Evolutionary conservation across 148 eudicot genomes (phyloP), one percentile per base, ranked within the genome.

Genomic region (Simmondsia chinensis): DNA sequence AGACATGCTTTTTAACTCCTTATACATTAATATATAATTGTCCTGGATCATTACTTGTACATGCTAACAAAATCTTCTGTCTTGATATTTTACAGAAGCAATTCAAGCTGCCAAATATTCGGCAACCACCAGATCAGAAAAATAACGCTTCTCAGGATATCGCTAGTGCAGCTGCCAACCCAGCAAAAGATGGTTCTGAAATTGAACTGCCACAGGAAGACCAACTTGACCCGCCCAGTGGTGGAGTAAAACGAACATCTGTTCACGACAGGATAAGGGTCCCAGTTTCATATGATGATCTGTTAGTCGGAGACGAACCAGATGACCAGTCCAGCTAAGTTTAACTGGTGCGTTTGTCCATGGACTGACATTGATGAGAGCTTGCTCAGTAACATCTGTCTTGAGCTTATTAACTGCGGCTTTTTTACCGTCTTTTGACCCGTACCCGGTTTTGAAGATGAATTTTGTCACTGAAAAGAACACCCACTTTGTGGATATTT

Each of bases 241-340:
- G 19, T 18, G 67, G 36, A 22, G 60, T 37, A 50, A 72, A 61
- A 34, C 65, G 61, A 12, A 46, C 30, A 34, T 56, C 91, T 23
- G 77, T 77, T 46, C 76, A 43, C 27, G 77, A 77, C 45, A 73
- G 95, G 56, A 53, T 77, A 10, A 68, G 86, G 48, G 49, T 72
- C 8, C 95, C 82, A 7, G 91, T 81, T 54, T 27, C 80, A 29
- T 85, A 81, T 19, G 86, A 81, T 57, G 95, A 81, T 64, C 63
- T 85, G 43, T 50, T 72, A 48, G 80, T 41, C 37, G 77, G 46
- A 14, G 75, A 63, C 26, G 42, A 61, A 31, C 46, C 30, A 0
- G 57, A 43, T 25, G 68, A 52, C 9, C 39, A 46, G 22, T 36
- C 39, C 8, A 14, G 40, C 20, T 46, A 46, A 46, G n/a, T n/a